Evolutionary conservation across 352 stramenopile genomes (phyloP), one percentile per base, ranked within the genome.

Genomic region (Phytophthora constricta): DNA sequence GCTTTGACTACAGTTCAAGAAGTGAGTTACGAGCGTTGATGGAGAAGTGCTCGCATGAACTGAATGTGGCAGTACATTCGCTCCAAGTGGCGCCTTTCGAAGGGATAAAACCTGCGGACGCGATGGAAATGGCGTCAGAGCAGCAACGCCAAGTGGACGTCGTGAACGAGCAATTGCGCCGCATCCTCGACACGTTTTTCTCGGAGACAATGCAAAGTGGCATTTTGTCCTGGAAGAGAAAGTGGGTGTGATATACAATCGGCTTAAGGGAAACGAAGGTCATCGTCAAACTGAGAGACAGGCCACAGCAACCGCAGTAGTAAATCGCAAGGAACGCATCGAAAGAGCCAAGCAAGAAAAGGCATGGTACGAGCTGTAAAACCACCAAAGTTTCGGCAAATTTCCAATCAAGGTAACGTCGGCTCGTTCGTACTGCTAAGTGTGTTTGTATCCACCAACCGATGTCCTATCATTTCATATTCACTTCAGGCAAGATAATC

Each of bases 301-400:
- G 50, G 48, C 61, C 22, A 74, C 55, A 3, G 47, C 61, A 43
- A 45, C 43, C 11, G 64, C 50, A n/a, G 42, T 76, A 26, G 53
- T 46, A 7, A 72, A 73, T 22, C 70, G 70, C 20, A 78, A 65
- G 43, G 57, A 78, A 20, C 50, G 58, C 20, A 67, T 78, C 14
- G 50, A 73, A 52, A 75, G 55, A 26, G 61, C 58, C 19, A 78
- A 78, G 22, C 61, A 72, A 22, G 61, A 72, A 39, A 74, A 68
- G 9, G 39, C 41, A 0, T 74, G 70, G 46, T 67, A 75, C 22
- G 52, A 72, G 27, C 51, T 68, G 45, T 73, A 67, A 27, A 5
- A 8, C 14, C 31, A 37, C 7, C n/a, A 16, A 10, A 13, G 34
- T 3, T 42, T 4, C 34, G n/a, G 34, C 34, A 42, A n/a, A n/a